Conservation (phyloP, 2,329 filamentous ascomycete species). For the Tricladium varicosporioides region DNA sequence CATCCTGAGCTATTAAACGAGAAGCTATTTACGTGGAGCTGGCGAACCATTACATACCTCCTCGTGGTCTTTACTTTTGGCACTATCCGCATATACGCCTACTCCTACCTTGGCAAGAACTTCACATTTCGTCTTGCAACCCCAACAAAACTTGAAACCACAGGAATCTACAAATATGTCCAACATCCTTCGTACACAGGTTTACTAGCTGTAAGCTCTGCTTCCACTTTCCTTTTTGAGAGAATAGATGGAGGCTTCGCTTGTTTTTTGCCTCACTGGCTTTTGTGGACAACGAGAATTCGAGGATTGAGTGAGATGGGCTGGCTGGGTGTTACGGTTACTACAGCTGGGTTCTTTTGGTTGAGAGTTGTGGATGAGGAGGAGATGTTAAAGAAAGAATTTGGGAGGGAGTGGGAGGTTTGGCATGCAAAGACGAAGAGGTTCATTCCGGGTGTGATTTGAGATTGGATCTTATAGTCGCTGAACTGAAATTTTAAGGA, state of each 20-base stretch:
- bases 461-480: neutral
- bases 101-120: slow-evolving; percentile 44
- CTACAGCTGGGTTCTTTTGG: slow-evolving; percentile 26
- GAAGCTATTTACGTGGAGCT: slow-evolving; percentile 30
- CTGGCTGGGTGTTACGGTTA: slow-evolving; percentile 22
- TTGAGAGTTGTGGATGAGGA: slow-evolving; percentile 49
- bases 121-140: slow-evolving; percentile 52
- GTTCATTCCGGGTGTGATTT: slow-evolving; percentile 47
- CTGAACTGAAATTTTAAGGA: too few relatives aligned
- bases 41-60: slow-evolving; percentile 17
- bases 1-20: slow-evolving; percentile 2
- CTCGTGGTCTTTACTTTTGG: slow-evolving; percentile 25
- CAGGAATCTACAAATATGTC: slow-evolving; percentile 71
- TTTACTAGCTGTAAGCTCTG: slow-evolving; percentile 35
- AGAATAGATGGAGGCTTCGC: slow-evolving; percentile 39
- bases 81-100: slow-evolving; percentile 39
- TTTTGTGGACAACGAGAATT: slow-evolving; percentile 12
- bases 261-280: slow-evolving; percentile 38
- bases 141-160: slow-evolving; percentile 70
- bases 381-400: slow-evolving; percentile 44
- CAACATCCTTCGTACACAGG: slow-evolving; percentile 79
- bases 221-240: slow-evolving; percentile 35
- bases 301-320: slow-evolving; percentile 6
- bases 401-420: slow-evolving; percentile 47
- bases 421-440: slow-evolving; percentile 48